These are phyloP conservation scores for Salix purpurea DNA, from an alignment of 345 rosid species.

Conservation along the genomic window DNA sequence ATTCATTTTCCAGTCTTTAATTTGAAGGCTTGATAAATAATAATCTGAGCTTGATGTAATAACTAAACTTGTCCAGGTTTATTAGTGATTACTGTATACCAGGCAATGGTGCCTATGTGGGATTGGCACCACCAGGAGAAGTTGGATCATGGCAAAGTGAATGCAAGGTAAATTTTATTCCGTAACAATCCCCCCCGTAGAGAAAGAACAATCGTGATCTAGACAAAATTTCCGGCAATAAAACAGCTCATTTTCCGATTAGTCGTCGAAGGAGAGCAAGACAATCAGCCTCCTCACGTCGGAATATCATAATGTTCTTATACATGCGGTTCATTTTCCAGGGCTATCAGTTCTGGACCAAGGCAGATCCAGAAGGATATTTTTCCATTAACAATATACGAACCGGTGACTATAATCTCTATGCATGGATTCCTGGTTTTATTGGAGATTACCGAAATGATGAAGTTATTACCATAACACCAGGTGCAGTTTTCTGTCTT, in stretches of 20 bases:
- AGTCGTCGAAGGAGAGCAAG: background rate
- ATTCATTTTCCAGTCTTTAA: background rate
- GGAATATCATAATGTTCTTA: too few species aligned
- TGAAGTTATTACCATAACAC: constrained; percentile 32
- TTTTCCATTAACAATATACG: constrained; percentile 47
- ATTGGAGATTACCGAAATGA: constrained; percentile 69
- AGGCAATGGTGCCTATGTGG: constrained; percentile 64
- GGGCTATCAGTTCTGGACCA: constrained; percentile 87
- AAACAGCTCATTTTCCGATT: background rate
- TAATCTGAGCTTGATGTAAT: background rate
- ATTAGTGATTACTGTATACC: constrained; percentile 30
- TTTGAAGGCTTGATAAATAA: background rate
- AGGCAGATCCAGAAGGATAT: constrained; percentile 53
- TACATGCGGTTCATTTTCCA: constrained; percentile 8
- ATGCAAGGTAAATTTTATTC: constrained; percentile 48
- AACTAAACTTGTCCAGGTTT: constrained; percentile 35
- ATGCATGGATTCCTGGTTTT: constrained; percentile 80
- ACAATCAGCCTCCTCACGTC: too few species aligned
- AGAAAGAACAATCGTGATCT: too few species aligned
- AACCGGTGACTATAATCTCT: constrained; percentile 56
- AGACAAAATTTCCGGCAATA: too few species aligned
- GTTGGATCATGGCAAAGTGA: constrained; percentile 85
- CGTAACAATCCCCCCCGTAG: background rate
- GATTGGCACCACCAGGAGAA: constrained; percentile 71
- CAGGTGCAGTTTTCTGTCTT: constrained; percentile 36